These are phyloP conservation scores for Monosporascus sp. DNA, from an alignment of 2,329 filamentous ascomycete species.

Conservation along the genomic window DNA sequence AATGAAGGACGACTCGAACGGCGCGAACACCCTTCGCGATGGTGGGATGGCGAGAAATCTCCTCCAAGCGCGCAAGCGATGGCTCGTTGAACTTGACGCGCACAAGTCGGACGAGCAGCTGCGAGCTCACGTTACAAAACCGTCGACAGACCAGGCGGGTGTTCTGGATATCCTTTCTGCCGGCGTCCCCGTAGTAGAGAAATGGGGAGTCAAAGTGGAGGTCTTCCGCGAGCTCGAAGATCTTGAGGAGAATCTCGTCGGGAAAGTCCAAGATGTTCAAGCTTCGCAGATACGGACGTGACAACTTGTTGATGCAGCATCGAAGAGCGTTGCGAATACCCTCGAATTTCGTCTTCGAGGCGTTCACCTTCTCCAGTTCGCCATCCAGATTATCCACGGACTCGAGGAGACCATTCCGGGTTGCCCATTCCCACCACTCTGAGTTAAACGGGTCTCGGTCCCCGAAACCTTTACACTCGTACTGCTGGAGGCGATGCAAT, in stretches of 20 bases:
- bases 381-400: no score
- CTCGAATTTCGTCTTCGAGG: no score
- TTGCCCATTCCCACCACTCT: no score
- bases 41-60: slow-evolving; percentile 12
- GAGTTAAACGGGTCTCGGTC: no score
- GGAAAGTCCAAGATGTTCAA: slow-evolving; percentile 5
- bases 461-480: no score
- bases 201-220: no score
- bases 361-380: no score
- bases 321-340: no score
- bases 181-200: not conserved
- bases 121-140: slow-evolving; percentile 12
- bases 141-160: slow-evolving; percentile 12
- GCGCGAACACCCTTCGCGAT: slow-evolving; percentile 9
- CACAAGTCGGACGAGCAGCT: slow-evolving; percentile 11
- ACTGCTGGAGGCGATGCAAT: no score
- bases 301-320: no score
- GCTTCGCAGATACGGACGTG: no score
- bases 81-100: slow-evolving; percentile 1
- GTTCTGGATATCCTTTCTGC: slow-evolving; percentile 5
- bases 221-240: not conserved
- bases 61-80: slow-evolving; percentile 10
- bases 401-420: no score
- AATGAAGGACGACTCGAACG: slow-evolving; percentile 1
- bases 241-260: slow-evolving; percentile 4